Evolutionary conservation across 2,329 filamentous ascomycete species (phyloP).

Genomic region (Diaporthe citrichinensis): DNA sequence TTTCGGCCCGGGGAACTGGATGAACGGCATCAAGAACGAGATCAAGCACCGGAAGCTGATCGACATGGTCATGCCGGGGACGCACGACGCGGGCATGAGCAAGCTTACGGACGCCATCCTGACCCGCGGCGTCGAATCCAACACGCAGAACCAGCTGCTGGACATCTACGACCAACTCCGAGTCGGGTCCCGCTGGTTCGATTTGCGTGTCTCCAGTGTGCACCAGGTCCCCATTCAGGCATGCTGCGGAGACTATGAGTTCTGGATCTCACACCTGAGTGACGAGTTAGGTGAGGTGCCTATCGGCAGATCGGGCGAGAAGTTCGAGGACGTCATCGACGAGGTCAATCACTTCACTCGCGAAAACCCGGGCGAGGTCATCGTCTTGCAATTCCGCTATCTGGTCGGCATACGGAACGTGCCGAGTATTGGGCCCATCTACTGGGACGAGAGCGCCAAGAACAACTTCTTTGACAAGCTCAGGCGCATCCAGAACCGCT

Average conservation of each 20-base stretch:
- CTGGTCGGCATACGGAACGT: not conserved
- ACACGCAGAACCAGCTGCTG: slow-evolving; percentile 62
- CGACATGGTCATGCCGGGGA: not conserved
- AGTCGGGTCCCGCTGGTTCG: slow-evolving; percentile 62
- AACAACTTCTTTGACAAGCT: not conserved
- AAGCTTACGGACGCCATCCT: not conserved
- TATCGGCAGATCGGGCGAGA: not conserved
- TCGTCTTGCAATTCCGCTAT: not conserved
- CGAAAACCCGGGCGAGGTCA: not conserved
- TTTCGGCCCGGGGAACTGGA: not conserved
- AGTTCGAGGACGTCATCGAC: not conserved
- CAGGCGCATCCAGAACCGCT: not conserved
- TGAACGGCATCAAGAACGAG: not conserved
- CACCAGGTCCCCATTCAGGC: not conserved
- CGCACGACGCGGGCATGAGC: not conserved
- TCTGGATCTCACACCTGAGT: not conserved
- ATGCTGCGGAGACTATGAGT: not conserved
- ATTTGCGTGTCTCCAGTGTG: slow-evolving; percentile 59
- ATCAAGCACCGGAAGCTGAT: not conserved
- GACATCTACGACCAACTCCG: slow-evolving; percentile 61
- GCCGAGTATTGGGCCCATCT: not conserved
- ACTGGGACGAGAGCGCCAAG: not conserved
- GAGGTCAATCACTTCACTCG: not conserved
- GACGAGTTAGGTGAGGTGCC: not conserved
- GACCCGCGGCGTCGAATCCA: not conserved